phyloP scores from a whole-genome alignment of 1,139 yeast genomes.

The Martiniozyma asiatica region DNA sequence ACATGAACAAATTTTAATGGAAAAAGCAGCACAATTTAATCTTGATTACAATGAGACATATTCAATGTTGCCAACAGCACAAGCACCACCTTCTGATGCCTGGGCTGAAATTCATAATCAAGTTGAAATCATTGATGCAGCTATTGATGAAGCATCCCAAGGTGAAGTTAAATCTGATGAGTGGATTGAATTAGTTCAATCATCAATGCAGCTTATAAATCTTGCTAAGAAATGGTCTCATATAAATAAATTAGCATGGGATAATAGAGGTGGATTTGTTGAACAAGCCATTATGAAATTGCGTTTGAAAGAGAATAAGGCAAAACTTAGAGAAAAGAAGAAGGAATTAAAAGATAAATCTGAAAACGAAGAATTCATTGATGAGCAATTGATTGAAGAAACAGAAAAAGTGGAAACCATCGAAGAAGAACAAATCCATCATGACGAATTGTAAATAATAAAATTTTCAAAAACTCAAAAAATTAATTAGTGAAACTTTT shows the following conservation, averaged over 20 bases:
- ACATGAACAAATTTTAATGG: constrained; percentile 1
- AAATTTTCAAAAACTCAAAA: too few species aligned
- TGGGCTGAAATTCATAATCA: background rate
- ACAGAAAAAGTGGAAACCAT: background rate
- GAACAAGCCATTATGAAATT: constrained; percentile 3
- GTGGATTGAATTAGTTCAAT: constrained; percentile 2
- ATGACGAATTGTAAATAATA: constrained; percentile 4
- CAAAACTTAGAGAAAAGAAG: constrained; percentile 2
- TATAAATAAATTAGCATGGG: constrained; percentile 5
- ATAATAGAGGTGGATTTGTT: constrained; percentile 2
- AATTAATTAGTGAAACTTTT: too few species aligned
- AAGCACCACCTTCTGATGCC: background rate
- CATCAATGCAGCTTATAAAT: background rate
- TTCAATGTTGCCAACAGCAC: constrained; percentile 12
- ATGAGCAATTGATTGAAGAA: background rate
- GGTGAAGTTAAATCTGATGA: constrained; percentile 3
- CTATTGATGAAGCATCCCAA: constrained; percentile 1
- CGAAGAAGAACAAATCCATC: constrained; percentile 2
- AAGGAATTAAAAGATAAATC: background rate
- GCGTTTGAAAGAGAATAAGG: background rate
- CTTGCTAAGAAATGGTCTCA: background rate
- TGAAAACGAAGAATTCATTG: background rate
- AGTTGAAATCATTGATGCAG: constrained; percentile 4
- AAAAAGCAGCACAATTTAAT: background rate
- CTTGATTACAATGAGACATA: too few species aligned